Percentiles rank a stretch among this genome's conserved stretches.
These are phyloP conservation scores for Iberis amara DNA, from an alignment of 441 rosid genomes.

Conservation along the genomic window DNA sequence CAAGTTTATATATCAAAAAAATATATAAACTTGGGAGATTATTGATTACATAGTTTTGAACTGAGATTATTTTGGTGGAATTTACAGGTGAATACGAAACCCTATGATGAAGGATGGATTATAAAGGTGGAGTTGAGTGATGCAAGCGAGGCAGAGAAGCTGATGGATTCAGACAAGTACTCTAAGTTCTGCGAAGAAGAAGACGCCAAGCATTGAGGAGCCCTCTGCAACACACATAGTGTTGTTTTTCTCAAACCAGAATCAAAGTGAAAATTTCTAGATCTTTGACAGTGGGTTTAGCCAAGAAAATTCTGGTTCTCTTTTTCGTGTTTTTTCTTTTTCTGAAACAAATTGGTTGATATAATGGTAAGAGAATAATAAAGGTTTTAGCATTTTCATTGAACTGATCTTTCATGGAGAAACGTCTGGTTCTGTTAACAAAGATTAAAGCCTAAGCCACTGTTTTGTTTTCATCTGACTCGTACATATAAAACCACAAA, in stretches of 20 bases:
- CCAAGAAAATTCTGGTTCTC: not conserved
- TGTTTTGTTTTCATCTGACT: too few relatives aligned
- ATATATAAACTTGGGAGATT: not conserved
- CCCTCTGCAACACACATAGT: too few relatives aligned
- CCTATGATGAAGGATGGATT: constrained; percentile 81
- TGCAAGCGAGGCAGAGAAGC: constrained; percentile 46
- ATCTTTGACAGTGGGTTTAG: too few relatives aligned
- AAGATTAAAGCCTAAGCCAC: too few relatives aligned
- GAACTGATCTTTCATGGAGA: too few relatives aligned
- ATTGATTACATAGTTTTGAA: not conserved
- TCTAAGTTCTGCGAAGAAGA: constrained; percentile 87
- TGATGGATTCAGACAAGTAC: constrained; percentile 71
- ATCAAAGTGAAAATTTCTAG: too few relatives aligned
- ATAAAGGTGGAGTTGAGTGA: constrained; percentile 63
- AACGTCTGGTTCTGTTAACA: too few relatives aligned
- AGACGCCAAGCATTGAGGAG: constrained; percentile 61
- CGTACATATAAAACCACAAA: too few relatives aligned
- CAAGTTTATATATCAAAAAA: too few relatives aligned
- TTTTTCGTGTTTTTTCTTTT: not conserved
- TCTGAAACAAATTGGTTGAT: not conserved
- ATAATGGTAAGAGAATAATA: too few relatives aligned
- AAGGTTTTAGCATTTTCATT: too few relatives aligned
- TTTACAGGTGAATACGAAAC: constrained; percentile 76
- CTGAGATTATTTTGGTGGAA: constrained; percentile 6
- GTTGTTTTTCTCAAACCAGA: not conserved